A percentile compares a stretch with the other conserved stretches of the same genome.
These are phyloP conservation scores for Penicillium sp. DNA, from an alignment of 2,329 filamentous ascomycete genomes.

Conservation along the genomic window DNA sequence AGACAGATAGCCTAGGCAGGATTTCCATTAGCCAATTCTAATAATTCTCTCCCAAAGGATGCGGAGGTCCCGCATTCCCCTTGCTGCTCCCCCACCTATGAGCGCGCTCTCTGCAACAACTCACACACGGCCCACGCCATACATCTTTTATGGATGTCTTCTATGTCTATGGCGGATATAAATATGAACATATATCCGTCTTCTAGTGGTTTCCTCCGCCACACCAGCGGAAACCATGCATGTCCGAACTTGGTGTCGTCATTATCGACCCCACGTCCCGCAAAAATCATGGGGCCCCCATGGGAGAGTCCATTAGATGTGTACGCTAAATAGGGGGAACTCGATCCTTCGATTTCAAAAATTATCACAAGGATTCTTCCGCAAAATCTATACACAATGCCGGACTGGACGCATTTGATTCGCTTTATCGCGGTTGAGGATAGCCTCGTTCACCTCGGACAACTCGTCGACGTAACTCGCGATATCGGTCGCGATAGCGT, in stretches of 20 bases:
- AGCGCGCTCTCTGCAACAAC: no score
- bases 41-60: background rate
- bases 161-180: background rate
- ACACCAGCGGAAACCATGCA: background rate
- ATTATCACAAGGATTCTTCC: no score
- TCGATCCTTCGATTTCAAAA: background rate
- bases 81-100: no score
- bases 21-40: background rate
- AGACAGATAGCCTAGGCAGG: conserved; percentile 4
- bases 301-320: background rate
- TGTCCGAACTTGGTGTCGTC: background rate
- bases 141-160: background rate
- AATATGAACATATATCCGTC: background rate
- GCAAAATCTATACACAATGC: conserved; percentile 5
- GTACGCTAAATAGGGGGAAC: background rate
- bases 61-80: conserved; percentile 1
- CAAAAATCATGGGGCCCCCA: background rate
- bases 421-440: conserved; percentile 36
- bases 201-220: background rate
- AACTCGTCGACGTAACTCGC: conserved; percentile 28
- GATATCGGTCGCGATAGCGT: conserved; percentile 30
- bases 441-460: conserved; percentile 31
- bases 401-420: conserved; percentile 34
- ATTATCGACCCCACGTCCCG: background rate
- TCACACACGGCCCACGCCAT: background rate